These are phyloP conservation scores for Tuber calosporum DNA, from an alignment of 495 filamentous ascomycete species.

Conservation along the genomic window DNA sequence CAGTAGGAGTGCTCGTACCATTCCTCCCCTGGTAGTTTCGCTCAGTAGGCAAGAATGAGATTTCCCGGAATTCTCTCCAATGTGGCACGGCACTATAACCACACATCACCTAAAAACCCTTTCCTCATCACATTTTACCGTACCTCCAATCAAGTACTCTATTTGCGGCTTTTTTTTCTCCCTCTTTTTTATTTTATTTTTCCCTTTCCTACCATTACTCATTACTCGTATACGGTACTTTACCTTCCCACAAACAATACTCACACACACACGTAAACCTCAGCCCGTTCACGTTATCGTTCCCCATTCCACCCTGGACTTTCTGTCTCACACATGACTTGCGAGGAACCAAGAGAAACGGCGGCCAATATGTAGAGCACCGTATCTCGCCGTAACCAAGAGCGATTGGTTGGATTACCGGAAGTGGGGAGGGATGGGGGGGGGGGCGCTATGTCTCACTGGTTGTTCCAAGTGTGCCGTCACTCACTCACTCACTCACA, in stretches of 20 bases:
- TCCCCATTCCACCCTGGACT: not conserved
- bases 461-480: constrained; percentile 26
- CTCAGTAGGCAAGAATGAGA: not conserved
- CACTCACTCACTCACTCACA: constrained; percentile 33
- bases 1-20: no score
- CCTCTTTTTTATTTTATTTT: not conserved
- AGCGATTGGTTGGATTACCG: constrained; percentile 31
- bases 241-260: constrained; percentile 18
- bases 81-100: not conserved
- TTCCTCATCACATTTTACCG: not conserved
- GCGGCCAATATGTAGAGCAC: not conserved
- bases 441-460: not conserved
- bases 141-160: constrained; percentile 27
- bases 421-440: no score
- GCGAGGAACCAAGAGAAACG: constrained; percentile 13
- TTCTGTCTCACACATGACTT: constrained; percentile 25
- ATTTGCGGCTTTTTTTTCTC: constrained; percentile 35
- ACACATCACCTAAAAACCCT: not conserved
- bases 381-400: constrained; percentile 22
- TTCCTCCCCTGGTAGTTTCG: not conserved
- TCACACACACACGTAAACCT: not conserved
- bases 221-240: no score
- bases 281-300: not conserved
- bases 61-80: constrained; percentile 6
- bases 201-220: not conserved